Evolutionary conservation across 1,284 basidiomycete genomes (phyloP), one percentile per base, ranked within the genome.

Genomic region (Marasmius tenuissimus): DNA sequence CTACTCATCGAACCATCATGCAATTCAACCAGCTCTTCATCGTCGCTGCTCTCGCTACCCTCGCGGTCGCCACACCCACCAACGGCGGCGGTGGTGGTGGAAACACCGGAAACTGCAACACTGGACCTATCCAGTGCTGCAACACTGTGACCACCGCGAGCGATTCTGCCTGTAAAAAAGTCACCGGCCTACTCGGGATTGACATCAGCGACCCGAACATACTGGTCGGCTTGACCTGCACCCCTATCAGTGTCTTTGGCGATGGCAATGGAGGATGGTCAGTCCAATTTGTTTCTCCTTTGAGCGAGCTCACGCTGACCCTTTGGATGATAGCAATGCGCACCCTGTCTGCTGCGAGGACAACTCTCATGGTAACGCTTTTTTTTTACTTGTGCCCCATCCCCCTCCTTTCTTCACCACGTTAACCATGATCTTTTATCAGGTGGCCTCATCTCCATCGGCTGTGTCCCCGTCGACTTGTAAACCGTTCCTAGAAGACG

Each of bases 151-250:
- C 63, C 52, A 18, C 51, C 10, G 65, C 63, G 35, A 47, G 9
- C 27, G 27, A 42, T 47, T 1, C 54, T 27, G 45, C 42, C 22
- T 62, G 52, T 20, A 52, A 27, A 11, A 12, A 42, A 34, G 63
- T 73, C 51, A 65, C 71, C 47, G 67, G 65, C 42, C 63, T 67
- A 16, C 69, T 73, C 34, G 66, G 66, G 11, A 65, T 69, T 47
- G 62, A 65, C 35, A 35, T 68, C 14, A 51, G 60, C 12, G 63
- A 58, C 37, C 18, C 69, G 50, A 59, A 56, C 47, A 60, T 63
- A 33, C 47, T 49, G 3, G 62, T 69, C 37, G 62, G 69, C 38
- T 35, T 70, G 11, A 67, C 58, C 18, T 69, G 68, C 61, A 66
- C 64, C 18, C 67, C 68, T 34, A 61, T 69, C 60, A 63, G 20